Conservation (phyloP, 148 eudicot species). For the Pouteria glomerata region DNA sequence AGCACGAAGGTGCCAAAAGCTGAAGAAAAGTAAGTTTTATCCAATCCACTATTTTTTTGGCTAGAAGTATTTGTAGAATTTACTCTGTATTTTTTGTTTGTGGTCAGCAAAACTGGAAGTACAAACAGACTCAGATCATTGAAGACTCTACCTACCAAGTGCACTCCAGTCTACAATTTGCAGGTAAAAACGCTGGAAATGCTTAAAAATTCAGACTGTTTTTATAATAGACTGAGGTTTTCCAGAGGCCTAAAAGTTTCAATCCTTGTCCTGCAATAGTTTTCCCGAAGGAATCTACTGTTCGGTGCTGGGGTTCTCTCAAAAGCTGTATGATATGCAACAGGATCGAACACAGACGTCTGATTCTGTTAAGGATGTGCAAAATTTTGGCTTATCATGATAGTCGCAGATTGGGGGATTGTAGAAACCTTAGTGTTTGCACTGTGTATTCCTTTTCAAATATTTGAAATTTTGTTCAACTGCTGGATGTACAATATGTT, state of each 20-base stretch:
- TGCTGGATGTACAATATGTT: too few relatives aligned
- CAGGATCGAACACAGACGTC: not conserved
- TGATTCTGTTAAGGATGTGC: not conserved
- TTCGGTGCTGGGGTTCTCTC: slow-evolving; percentile 82
- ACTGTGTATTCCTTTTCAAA: too few relatives aligned
- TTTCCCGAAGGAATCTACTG: slow-evolving; percentile 74
- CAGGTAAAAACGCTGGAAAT: slow-evolving; percentile 41
- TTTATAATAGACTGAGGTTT: not conserved
- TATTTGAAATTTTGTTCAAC: too few relatives aligned
- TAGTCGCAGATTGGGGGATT: too few relatives aligned
- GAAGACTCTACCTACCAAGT: slow-evolving; percentile 87
- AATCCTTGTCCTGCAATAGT: slow-evolving; percentile 32
- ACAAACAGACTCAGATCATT: slow-evolving; percentile 74
- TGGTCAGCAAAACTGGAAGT: slow-evolving; percentile 56
- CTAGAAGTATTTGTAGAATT: not conserved
- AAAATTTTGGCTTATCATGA: too few relatives aligned
- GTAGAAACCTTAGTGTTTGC: too few relatives aligned
- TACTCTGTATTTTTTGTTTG: slow-evolving; percentile 2
- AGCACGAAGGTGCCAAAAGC: slow-evolving; percentile 56
- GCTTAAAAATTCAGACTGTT: not conserved
- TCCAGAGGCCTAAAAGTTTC: not conserved
- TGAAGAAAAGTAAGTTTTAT: slow-evolving; percentile 71
- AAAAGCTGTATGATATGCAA: slow-evolving; percentile 11
- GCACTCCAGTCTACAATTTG: slow-evolving; percentile 84
- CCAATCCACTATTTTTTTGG: not conserved